These are phyloP conservation scores for Ceratocystis papillata DNA, from an alignment of 2,329 filamentous ascomycete genomes.

Conservation along the genomic window DNA sequence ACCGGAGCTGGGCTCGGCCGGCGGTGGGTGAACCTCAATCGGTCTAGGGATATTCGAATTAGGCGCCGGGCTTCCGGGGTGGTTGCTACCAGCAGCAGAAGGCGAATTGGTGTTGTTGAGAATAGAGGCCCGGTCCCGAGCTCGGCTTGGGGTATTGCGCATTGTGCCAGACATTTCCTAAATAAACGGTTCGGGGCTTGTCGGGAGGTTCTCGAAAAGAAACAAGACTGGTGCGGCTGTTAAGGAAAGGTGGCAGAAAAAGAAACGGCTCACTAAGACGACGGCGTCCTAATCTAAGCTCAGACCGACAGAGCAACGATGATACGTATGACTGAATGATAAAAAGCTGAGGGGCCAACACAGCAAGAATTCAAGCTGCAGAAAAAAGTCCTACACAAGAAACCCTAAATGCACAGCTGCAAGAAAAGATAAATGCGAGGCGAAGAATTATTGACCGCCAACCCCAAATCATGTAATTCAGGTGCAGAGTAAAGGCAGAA, in stretches of 20 bases:
- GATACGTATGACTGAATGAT: background rate
- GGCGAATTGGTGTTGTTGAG: constrained; percentile 27
- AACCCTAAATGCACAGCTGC: constrained; percentile 9
- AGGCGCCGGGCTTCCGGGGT: constrained; percentile 49
- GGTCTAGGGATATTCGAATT: constrained; percentile 62
- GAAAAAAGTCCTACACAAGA: constrained; percentile 3
- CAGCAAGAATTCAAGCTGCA: background rate
- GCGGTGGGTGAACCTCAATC: constrained; percentile 49
- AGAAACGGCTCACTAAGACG: background rate
- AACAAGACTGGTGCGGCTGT: background rate
- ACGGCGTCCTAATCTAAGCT: constrained; percentile 7
- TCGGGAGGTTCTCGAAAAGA: background rate
- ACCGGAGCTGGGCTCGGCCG: constrained; percentile 44
- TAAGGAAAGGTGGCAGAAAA: background rate
- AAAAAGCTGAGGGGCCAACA: constrained; percentile 2
- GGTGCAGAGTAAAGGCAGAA: constrained; percentile 8
- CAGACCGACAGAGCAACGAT: background rate
- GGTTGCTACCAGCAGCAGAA: constrained; percentile 13
- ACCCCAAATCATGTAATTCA: constrained; percentile 12
- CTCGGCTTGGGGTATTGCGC: constrained; percentile 57
- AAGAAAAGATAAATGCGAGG: constrained; percentile 9
- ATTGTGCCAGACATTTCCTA: constrained; percentile 47
- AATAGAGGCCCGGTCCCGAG: constrained; percentile 46
- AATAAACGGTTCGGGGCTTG: background rate
- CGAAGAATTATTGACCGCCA: constrained; percentile 17